Evolutionary conservation across 345 rosid genomes (phyloP).

Genomic region (Euphorbia tirucalli): DNA sequence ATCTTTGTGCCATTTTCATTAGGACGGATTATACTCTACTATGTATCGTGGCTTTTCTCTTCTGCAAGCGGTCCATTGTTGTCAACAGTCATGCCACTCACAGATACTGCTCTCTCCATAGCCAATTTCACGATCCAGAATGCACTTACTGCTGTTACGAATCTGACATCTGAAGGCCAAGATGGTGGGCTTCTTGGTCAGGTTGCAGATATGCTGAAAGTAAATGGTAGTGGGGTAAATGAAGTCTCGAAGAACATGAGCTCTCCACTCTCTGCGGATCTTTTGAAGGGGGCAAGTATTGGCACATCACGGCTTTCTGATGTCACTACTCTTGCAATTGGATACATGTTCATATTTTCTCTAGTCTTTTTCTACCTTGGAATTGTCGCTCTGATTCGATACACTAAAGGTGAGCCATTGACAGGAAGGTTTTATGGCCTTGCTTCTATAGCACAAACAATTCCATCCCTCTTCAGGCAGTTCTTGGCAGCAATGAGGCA

Average conservation of each 20-base stretch:
- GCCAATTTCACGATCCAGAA: constrained; percentile 72
- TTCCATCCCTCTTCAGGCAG: constrained; percentile 91
- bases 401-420: constrained; percentile 94
- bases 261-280: constrained; percentile 50
- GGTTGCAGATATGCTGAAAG: constrained; percentile 60
- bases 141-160: constrained; percentile 67
- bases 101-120: constrained; percentile 64
- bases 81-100: constrained; percentile 60
- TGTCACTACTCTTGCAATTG: constrained; percentile 90
- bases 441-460: constrained; percentile 74
- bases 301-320: constrained; percentile 88
- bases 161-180: constrained; percentile 72
- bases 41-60: constrained; percentile 77
- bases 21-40: constrained; percentile 72
- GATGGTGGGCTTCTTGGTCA: constrained; percentile 54
- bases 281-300: constrained; percentile 55
- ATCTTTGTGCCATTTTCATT: constrained; percentile 89
- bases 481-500: constrained; percentile 97
- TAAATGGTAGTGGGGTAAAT: constrained; percentile 53
- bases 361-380: constrained; percentile 78
- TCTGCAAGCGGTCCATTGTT: constrained; percentile 69
- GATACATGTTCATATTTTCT: constrained; percentile 76
- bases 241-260: constrained; percentile 57
- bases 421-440: constrained; percentile 86
- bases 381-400: constrained; percentile 74